Conservation (phyloP, 2,329 filamentous ascomycete species). For the Emydomyces testavorans region DNA sequence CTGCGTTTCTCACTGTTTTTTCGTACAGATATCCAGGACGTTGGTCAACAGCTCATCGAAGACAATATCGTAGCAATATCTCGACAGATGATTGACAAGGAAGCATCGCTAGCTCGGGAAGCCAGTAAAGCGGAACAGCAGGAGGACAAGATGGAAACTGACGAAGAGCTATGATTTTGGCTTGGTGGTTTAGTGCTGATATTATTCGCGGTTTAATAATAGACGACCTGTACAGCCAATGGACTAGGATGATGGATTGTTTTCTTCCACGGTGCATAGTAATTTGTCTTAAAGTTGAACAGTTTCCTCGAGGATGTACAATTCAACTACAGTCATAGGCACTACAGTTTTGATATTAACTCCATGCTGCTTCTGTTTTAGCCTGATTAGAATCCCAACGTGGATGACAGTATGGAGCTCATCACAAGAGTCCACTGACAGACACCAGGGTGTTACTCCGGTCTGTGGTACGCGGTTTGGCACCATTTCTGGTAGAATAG, state of each 20-base stretch:
- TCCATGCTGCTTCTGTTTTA: too few relatives aligned
- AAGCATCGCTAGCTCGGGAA: slow-evolving; percentile 75
- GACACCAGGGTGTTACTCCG: too few relatives aligned
- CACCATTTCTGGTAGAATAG: too few relatives aligned
- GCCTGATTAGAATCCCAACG: too few relatives aligned
- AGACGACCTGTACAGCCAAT: background rate
- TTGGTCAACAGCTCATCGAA: slow-evolving; percentile 92
- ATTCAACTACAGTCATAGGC: too few relatives aligned
- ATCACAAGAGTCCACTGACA: too few relatives aligned
- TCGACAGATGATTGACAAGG: slow-evolving; percentile 98
- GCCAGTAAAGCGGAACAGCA: slow-evolving; percentile 37
- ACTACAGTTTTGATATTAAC: too few relatives aligned
- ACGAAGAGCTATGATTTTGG: slow-evolving; percentile 41
- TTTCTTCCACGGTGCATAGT: background rate
- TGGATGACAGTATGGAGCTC: too few relatives aligned
- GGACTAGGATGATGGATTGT: background rate
- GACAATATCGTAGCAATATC: slow-evolving; percentile 99
- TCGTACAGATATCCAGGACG: slow-evolving; percentile 68
- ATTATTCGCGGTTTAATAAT: background rate
- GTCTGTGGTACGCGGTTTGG: too few relatives aligned
- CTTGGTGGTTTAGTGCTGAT: background rate
- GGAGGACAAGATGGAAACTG: slow-evolving; percentile 53
- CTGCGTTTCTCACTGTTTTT: background rate
- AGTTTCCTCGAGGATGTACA: too few relatives aligned
- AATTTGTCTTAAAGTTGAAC: background rate